These are phyloP conservation scores for Euclidium syriacum DNA, from an alignment of 345 rosid species.

Conservation along the genomic window DNA sequence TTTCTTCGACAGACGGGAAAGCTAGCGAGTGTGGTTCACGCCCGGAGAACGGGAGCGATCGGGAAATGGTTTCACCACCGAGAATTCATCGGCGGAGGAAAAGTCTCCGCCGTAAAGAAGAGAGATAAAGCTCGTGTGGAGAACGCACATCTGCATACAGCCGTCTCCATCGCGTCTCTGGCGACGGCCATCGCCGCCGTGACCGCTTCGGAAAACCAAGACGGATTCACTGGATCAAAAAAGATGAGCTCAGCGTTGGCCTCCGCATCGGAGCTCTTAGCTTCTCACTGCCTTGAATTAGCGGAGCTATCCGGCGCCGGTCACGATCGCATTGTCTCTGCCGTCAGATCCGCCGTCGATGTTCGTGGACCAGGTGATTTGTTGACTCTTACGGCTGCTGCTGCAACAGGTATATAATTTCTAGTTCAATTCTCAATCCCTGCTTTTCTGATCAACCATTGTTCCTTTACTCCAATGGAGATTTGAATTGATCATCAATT, in stretches of 20 bases:
- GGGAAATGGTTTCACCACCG: slow-evolving; percentile 33
- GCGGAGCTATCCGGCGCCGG: slow-evolving; percentile 79
- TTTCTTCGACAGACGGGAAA: slow-evolving; percentile 7
- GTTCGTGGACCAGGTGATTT: slow-evolving; percentile 78
- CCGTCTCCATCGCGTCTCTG: slow-evolving; percentile 27
- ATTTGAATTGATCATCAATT: slow-evolving; percentile 2
- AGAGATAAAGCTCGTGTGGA: slow-evolving; percentile 27
- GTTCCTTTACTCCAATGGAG: background rate
- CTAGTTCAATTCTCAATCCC: background rate
- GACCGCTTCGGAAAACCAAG: slow-evolving; percentile 21
- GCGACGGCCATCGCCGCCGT: slow-evolving; percentile 34
- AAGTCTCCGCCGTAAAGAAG: slow-evolving; percentile 9
- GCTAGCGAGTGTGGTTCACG: slow-evolving; percentile 8
- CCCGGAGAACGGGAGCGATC: slow-evolving; percentile 22
- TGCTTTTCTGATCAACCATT: background rate
- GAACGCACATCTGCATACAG: slow-evolving; percentile 29
- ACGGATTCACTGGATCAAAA: slow-evolving; percentile 39
- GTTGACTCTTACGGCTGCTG: slow-evolving; percentile 88
- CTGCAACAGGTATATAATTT: slow-evolving; percentile 76
- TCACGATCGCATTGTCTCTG: slow-evolving; percentile 62
- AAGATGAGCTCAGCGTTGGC: slow-evolving; percentile 75
- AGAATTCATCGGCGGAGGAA: slow-evolving; percentile 22
- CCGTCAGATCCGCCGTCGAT: slow-evolving; percentile 76
- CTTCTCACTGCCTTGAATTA: slow-evolving; percentile 81
- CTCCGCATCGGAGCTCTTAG: slow-evolving; percentile 83